Evolutionary conservation across 352 stramenopile species (phyloP), one percentile per base, ranked within the genome.

Genomic region (Phytopythium boreale): DNA sequence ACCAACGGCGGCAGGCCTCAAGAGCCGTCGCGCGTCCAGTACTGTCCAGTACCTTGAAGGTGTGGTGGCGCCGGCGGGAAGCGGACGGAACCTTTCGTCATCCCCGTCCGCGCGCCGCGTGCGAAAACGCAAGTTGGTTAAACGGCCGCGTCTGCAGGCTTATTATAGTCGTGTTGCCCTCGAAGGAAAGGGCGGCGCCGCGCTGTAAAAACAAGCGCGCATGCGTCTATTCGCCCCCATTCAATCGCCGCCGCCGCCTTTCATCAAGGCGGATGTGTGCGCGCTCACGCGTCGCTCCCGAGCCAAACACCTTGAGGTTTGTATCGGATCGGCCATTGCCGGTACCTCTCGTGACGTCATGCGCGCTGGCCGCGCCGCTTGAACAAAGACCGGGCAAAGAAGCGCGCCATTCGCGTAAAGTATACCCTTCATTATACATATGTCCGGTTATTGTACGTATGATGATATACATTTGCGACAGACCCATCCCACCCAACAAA

Each of bases 401-500:
- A 3, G 43, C 43, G 43, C 43, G 43, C 43, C 5, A 24, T 1
- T 49, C 1, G 20, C 19, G 43, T 39, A 14, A 4, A 31, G 46
- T 52, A 52, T 52, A 52, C 15, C 20, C n/a, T 44, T n/a, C 3
- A n/a, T n/a, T 49, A 49, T 26, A 49, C 43, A 26, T 26, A 24
- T 26, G 5, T 49, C 20, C 43, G 43, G 43, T 26, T 49, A 26
- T 1, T n/a, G 19, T 26, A 17, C 43, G 19, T 24, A 49, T 24
- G 26, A 49, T 10, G 17, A 12, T 24, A 49, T 19, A 12, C 20
- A 49, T 51, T 7, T 51, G 44, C 44, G 44, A 51, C 44, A 51
- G 8, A 19, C 44, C 44, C 44, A 51, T 51, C 44, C 44, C 44
- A 51, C 44, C 44, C 44, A 51, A 51, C 44, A 51, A 51, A 14